Conservation (phyloP, 2,329 filamentous ascomycete species). For the Fusarium abutilonis region DNA sequence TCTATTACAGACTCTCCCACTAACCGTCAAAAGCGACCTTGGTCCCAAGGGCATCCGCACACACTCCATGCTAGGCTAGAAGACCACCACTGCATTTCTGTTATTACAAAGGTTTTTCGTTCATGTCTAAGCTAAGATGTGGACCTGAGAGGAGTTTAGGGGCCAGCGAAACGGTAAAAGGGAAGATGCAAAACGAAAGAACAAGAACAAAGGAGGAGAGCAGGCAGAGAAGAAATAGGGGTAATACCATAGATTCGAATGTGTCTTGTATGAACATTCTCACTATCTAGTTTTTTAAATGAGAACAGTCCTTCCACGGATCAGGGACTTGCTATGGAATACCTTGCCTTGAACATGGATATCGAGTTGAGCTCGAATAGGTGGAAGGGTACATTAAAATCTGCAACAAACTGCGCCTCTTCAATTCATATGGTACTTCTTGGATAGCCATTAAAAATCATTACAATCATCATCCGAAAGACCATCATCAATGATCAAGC, state of each 20-base stretch:
- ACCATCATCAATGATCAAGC: not conserved
- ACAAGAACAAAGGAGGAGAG: conserved; percentile 1
- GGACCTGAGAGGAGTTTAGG: conserved; percentile 32
- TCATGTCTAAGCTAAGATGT: conserved; percentile 21
- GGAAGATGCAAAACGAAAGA: conserved; percentile 21
- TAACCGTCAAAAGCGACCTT: conserved; percentile 56
- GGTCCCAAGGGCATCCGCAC: conserved; percentile 64
- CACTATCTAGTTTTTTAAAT: conserved; percentile 13
- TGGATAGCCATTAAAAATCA: not conserved
- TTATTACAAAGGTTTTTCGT: conserved; percentile 26
- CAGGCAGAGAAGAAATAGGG: conserved; percentile 14
- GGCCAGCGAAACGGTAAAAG: conserved; percentile 37
- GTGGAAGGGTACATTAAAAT: too few species aligned
- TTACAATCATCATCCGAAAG: not conserved
- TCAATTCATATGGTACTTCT: not conserved
- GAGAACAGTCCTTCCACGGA: not conserved
- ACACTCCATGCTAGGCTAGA: conserved; percentile 63
- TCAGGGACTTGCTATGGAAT: not conserved
- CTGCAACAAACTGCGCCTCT: too few species aligned
- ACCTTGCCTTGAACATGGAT: not conserved
- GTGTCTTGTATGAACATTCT: conserved; percentile 33
- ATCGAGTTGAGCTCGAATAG: too few species aligned
- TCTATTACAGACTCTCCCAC: conserved; percentile 7
- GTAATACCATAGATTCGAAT: conserved; percentile 41
- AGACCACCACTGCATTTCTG: conserved; percentile 11